A percentile compares a stretch with the other conserved stretches of the same genome.
Conservation (phyloP, 371 early-diverging fungal genomes). For the Mortierella sp. region DNA sequence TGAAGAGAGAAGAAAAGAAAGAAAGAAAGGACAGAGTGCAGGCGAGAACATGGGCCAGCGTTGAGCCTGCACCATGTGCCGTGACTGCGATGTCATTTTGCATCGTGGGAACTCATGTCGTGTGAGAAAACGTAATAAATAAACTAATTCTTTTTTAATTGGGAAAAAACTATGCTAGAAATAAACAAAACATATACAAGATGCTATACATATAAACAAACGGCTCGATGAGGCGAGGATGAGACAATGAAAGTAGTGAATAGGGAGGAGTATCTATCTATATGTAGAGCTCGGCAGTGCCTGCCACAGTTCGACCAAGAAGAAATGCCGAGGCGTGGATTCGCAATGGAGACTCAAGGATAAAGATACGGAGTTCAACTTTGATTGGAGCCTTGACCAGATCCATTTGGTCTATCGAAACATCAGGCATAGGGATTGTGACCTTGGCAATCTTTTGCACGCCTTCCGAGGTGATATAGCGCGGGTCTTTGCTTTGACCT, state of each 20-base stretch:
- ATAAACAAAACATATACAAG: constrained; percentile 4
- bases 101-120: constrained; percentile 5
- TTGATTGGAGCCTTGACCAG: constrained; percentile 46
- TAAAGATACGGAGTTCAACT: constrained; percentile 50
- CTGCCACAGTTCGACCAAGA: constrained; percentile 37
- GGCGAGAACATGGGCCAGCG: not conserved
- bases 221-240: not conserved
- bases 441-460: constrained; percentile 56
- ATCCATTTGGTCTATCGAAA: constrained; percentile 52
- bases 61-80: not conserved
- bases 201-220: constrained; percentile 4
- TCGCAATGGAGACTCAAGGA: constrained; percentile 40
- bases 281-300: constrained; percentile 37
- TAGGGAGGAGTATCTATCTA: not conserved
- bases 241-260: constrained; percentile 1
- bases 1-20: not conserved
- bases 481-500: constrained; percentile 28
- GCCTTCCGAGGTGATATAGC: constrained; percentile 45
- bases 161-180: not conserved
- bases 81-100: not conserved
- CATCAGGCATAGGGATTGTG: constrained; percentile 51
- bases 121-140: not conserved
- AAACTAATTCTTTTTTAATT: not conserved
- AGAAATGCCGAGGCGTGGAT: constrained; percentile 45
- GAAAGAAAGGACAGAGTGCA: constrained; percentile 1